Percentiles rank a stretch among this genome's conserved stretches.
Conservation (phyloP, 1,284 basidiomycete species). For the Puccinia coronata region DNA sequence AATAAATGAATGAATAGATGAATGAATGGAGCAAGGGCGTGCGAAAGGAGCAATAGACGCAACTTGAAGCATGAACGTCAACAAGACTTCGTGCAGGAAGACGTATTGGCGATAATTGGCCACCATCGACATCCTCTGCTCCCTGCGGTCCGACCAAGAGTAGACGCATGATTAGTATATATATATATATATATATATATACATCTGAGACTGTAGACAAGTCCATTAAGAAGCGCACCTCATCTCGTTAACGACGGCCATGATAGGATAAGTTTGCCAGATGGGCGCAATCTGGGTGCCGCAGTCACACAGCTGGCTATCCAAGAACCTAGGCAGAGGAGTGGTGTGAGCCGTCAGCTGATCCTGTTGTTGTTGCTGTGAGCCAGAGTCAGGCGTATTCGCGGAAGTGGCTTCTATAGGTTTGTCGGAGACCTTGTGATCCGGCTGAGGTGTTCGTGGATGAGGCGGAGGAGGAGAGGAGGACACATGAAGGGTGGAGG, state of each 20-base stretch:
- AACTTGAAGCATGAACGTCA: slow-evolving; percentile 43
- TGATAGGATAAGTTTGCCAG: slow-evolving; percentile 28
- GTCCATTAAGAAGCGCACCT: slow-evolving; percentile 25
- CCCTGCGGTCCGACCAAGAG: slow-evolving; percentile 34
- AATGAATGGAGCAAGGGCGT: neutral
- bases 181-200: too few species aligned
- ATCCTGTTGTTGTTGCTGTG: neutral
- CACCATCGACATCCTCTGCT: slow-evolving; percentile 58
- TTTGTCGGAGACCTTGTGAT: neutral
- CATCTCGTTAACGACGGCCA: slow-evolving; percentile 39
- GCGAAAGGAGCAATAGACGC: neutral
- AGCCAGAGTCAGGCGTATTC: neutral
- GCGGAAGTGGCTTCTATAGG: neutral
- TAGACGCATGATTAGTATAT: too few species aligned
- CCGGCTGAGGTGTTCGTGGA: neutral
- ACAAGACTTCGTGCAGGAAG: slow-evolving; percentile 53
- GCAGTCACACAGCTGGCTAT: slow-evolving; percentile 29
- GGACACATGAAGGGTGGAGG: neutral
- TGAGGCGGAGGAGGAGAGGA: neutral
- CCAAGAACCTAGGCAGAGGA: slow-evolving; percentile 27
- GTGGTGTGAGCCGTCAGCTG: neutral
- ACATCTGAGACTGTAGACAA: too few species aligned
- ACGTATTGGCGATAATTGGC: slow-evolving; percentile 57
- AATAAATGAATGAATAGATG: neutral
- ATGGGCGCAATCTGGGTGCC: neutral